Evolutionary conservation across 1,284 basidiomycete genomes (phyloP).

Genomic region (Heterobasidion irregulare): DNA sequence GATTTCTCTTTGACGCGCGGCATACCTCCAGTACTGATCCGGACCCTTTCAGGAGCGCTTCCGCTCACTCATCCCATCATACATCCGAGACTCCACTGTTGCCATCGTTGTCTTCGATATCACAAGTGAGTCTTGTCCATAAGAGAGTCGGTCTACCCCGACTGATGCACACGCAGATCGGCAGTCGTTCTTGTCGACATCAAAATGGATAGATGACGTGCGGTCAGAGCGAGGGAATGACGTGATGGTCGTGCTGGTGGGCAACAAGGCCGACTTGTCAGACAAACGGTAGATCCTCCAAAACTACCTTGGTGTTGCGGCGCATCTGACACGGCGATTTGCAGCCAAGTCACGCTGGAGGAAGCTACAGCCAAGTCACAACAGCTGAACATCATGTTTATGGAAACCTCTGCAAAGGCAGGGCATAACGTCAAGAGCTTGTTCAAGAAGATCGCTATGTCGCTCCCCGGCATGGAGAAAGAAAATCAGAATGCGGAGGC

Average conservation of each 20-base stretch:
- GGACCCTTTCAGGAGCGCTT: constrained; percentile 75
- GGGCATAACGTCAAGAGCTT: constrained; percentile 99
- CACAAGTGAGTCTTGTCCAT: constrained; percentile 55
- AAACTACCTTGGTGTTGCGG: too few relatives aligned
- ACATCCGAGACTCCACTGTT: constrained; percentile 97
- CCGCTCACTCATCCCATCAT: constrained; percentile 95
- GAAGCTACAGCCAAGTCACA: constrained; percentile 94
- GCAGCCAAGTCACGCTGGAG: constrained; percentile 96
- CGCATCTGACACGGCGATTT: constrained; percentile 2
- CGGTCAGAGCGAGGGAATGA: constrained; percentile 96
- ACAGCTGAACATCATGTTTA: constrained; percentile 94
- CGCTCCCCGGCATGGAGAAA: constrained; percentile 92
- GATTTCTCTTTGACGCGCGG: background rate
- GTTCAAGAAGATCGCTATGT: constrained; percentile 99
- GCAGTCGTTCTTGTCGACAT: constrained; percentile 93
- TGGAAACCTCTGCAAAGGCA: constrained; percentile 99
- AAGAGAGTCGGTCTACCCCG: background rate
- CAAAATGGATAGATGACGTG: constrained; percentile 99
- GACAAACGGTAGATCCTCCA: constrained; percentile 68
- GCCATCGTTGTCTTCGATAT: constrained; percentile 99
- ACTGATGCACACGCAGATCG: constrained; percentile 53
- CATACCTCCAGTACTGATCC: background rate
- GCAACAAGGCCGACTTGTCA: constrained; percentile 97
- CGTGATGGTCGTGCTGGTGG: constrained; percentile 97
- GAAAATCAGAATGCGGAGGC: constrained; percentile 58